A percentile compares a stretch with the other conserved stretches of the same genome.
These are phyloP conservation scores for Umbelopsis sp. DNA, from an alignment of 192 early-diverging fungal species.

Conservation along the genomic window DNA sequence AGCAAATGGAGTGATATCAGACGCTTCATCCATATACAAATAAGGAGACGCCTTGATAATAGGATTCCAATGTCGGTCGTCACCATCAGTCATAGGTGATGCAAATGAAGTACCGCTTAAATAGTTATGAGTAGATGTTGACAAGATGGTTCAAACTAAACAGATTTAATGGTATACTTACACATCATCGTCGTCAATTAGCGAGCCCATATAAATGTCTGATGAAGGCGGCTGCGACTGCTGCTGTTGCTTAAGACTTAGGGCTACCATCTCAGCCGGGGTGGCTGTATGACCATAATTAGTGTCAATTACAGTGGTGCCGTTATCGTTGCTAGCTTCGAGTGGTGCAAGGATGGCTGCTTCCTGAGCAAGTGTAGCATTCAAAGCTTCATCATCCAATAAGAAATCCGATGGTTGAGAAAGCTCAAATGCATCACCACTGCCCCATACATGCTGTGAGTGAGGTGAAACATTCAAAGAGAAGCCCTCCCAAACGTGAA, in stretches of 20 bases:
- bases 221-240: constrained; percentile 3
- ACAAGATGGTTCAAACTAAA: not conserved
- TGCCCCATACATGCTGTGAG: not conserved
- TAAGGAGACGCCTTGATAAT: constrained; percentile 10
- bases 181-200: constrained; percentile 20
- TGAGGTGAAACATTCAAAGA: constrained; percentile 18
- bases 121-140: not conserved
- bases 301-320: too few relatives aligned
- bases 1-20: not conserved
- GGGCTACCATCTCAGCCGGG: constrained; percentile 9
- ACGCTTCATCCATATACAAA: constrained; percentile 9
- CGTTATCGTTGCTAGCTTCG: not conserved
- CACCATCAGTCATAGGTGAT: constrained; percentile 13
- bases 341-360: not conserved
- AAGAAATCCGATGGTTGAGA: constrained; percentile 9
- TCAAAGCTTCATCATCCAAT: constrained; percentile 15
- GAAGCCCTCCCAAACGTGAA: constrained; percentile 19
- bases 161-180: not conserved
- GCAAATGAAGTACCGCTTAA: constrained; percentile 5
- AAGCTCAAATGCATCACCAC: not conserved
- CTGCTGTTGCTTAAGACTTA: constrained; percentile 6
- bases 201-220: constrained; percentile 14
- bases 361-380: constrained; percentile 7
- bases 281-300: not conserved
- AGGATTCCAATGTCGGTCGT: constrained; percentile 9